Conservation (phyloP, 345 rosid species). For the Hibiscus trionum region DNA sequence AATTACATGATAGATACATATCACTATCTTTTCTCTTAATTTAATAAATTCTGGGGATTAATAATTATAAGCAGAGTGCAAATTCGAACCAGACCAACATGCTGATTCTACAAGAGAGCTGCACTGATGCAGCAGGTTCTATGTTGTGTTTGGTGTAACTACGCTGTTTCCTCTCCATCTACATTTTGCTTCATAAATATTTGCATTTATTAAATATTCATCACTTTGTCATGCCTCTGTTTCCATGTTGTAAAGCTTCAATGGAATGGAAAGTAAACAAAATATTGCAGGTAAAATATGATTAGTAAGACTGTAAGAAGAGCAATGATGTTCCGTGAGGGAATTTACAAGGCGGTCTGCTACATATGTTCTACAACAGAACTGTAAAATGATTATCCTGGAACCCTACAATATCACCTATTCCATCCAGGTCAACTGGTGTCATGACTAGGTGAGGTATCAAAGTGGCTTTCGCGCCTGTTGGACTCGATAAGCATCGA, state of each 20-base stretch:
- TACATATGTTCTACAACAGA: constrained; percentile 4
- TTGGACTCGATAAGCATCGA: constrained; percentile 61
- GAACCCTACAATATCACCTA: constrained; percentile 9
- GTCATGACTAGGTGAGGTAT: constrained; percentile 21
- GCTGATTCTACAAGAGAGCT: too few relatives aligned
- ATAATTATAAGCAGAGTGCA: too few relatives aligned
- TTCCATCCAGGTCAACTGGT: constrained; percentile 12
- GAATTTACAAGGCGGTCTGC: constrained; percentile 1
- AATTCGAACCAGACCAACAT: too few relatives aligned
- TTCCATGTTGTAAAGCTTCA: neutral
- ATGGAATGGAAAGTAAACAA: neutral
- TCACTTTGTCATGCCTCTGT: too few relatives aligned
- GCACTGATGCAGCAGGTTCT: too few relatives aligned
- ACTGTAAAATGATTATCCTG: constrained; percentile 8
- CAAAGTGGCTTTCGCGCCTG: constrained; percentile 26
- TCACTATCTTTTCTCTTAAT: too few relatives aligned
- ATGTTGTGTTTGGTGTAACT: too few relatives aligned
- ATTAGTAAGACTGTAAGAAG: neutral
- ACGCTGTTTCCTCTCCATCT: too few relatives aligned
- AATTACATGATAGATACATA: too few relatives aligned
- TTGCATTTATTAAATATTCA: too few relatives aligned
- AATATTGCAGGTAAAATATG: neutral
- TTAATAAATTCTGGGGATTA: too few relatives aligned
- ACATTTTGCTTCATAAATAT: too few relatives aligned
- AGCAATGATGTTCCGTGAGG: neutral